Percentiles rank a stretch among this genome's conserved stretches.
Evolutionary conservation across 768 basidiomycete genomes (phyloP).

Genomic region (Phylloporus arenicola): DNA sequence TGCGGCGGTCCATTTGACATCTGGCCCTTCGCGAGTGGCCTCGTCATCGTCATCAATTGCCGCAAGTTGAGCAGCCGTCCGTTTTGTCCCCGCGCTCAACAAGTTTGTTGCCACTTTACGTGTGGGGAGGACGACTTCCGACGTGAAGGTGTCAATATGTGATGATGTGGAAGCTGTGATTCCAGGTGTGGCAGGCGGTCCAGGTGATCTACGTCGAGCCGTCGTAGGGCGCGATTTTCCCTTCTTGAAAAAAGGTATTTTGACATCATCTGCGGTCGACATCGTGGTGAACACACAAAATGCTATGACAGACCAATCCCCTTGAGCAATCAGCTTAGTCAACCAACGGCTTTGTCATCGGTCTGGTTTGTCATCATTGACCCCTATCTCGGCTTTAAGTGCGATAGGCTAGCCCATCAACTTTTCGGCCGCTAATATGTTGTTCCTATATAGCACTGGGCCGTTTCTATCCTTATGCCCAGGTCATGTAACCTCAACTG

Average conservation of each 20-base stretch:
- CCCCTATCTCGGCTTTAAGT: constrained; percentile 2
- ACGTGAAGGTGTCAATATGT: constrained; percentile 23
- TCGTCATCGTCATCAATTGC: constrained; percentile 46
- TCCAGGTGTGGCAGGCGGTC: constrained; percentile 32
- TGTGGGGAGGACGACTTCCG: constrained; percentile 72
- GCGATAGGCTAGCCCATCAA: no score
- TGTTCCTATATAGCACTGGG: no score
- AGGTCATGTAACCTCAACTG: background rate
- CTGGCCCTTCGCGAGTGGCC: constrained; percentile 41
- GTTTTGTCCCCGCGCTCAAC: constrained; percentile 72
- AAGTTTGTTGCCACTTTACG: constrained; percentile 65
- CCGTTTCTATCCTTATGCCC: background rate
- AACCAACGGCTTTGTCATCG: constrained; percentile 8
- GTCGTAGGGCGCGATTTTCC: constrained; percentile 75
- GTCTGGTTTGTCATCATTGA: constrained; percentile 5
- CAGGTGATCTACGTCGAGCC: constrained; percentile 60
- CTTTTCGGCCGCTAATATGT: background rate
- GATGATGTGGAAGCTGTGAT: constrained; percentile 10
- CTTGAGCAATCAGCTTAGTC: constrained; percentile 16
- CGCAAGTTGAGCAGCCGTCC: constrained; percentile 46
- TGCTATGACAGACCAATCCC: background rate
- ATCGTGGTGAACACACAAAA: constrained; percentile 16
- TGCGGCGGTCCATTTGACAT: constrained; percentile 72
- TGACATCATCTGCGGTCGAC: constrained; percentile 34
- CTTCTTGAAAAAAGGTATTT: constrained; percentile 88